phyloP scores from a whole-genome alignment of 2,329 filamentous ascomycete genomes.

The Alternaria sp. region DNA sequence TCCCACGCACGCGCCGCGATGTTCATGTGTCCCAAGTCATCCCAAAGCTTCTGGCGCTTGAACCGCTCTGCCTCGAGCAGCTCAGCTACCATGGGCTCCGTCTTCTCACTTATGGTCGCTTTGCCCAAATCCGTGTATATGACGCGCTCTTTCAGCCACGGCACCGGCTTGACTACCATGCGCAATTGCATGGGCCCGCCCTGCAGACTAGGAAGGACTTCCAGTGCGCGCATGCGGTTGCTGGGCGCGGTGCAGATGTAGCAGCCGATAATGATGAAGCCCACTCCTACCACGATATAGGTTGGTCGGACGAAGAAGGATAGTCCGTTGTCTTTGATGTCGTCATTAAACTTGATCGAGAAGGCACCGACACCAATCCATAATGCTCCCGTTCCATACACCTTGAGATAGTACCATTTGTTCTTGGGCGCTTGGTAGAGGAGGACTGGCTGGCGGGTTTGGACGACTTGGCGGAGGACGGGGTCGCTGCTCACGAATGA shows the following conservation, averaged over 20 bases:
- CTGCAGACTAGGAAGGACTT: constrained; percentile 38
- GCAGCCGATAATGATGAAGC: constrained; percentile 37
- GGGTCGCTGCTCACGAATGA: constrained; percentile 36
- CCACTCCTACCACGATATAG: constrained; percentile 40
- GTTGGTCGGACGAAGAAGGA: constrained; percentile 42
- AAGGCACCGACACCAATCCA: constrained; percentile 38
- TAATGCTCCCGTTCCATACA: constrained; percentile 34
- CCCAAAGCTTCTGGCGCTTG: constrained; percentile 30
- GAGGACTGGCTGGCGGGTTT: constrained; percentile 39
- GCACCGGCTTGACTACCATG: constrained; percentile 31
- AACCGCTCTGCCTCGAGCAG: constrained; percentile 39
- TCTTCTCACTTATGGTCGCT: constrained; percentile 41
- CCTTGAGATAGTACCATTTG: constrained; percentile 34
- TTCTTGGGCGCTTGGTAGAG: constrained; percentile 41
- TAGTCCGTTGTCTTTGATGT: constrained; percentile 38
- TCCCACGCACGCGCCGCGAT: constrained; percentile 34
- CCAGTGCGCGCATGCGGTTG: constrained; percentile 36
- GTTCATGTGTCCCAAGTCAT: constrained; percentile 35
- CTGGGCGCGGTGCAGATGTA: constrained; percentile 42
- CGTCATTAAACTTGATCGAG: constrained; percentile 38
- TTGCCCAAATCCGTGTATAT: constrained; percentile 38
- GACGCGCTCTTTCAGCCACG: constrained; percentile 35
- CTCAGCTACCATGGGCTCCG: constrained; percentile 37
- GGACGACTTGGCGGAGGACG: constrained; percentile 40
- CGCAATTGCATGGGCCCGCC: constrained; percentile 40